phyloP scores from a whole-genome alignment of 106 monocot species.

The Dendrobium catenatum region DNA sequence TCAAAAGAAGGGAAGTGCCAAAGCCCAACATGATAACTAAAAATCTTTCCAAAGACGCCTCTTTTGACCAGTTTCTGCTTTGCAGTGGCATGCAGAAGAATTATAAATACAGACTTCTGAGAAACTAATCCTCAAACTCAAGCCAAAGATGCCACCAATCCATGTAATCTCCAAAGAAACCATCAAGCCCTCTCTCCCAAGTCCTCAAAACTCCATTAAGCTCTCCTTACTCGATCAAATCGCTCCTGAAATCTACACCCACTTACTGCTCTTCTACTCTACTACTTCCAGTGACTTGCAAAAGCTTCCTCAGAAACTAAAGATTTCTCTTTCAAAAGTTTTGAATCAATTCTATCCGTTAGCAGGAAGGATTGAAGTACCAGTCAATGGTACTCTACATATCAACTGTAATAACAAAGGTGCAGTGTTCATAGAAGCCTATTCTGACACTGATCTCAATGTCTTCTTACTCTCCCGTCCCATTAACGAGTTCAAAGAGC shows the following conservation, averaged over 20 bases:
- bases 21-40: too few species aligned
- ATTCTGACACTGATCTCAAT: not conserved
- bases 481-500: constrained; percentile 13
- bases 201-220: not conserved
- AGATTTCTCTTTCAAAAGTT: constrained; percentile 23
- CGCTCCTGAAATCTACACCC: constrained; percentile 16
- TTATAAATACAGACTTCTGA: too few species aligned
- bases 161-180: constrained; percentile 18
- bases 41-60: too few species aligned
- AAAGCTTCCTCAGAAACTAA: constrained; percentile 1
- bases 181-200: constrained; percentile 21
- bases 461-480: constrained; percentile 6
- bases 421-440: constrained; percentile 16
- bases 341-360: constrained; percentile 26
- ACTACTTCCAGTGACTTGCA: not conserved
- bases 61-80: too few species aligned
- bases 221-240: constrained; percentile 29
- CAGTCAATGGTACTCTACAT: constrained; percentile 8
- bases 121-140: not conserved
- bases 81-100: too few species aligned
- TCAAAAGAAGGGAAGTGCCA: too few species aligned
- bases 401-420: constrained; percentile 30
- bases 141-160: constrained; percentile 8
- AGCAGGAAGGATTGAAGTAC: constrained; percentile 23
- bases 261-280: constrained; percentile 32